A percentile compares a stretch with the other conserved stretches of the same genome.
These are phyloP conservation scores for Limonium bicolor DNA, from an alignment of 148 eudicot genomes.

Conservation along the genomic window DNA sequence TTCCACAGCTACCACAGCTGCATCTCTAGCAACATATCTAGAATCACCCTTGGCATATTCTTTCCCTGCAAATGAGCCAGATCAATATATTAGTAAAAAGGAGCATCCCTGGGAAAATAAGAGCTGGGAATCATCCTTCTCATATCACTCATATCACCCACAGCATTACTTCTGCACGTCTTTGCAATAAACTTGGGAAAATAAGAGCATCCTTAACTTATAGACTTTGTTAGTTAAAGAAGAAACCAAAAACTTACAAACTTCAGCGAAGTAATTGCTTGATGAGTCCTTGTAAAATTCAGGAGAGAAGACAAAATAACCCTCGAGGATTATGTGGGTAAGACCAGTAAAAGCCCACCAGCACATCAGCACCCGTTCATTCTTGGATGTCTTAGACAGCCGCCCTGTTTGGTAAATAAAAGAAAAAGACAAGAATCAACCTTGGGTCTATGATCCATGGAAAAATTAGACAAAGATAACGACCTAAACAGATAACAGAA, in stretches of 20 bases:
- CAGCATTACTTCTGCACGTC: no score
- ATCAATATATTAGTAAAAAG: not conserved
- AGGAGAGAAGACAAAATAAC: constrained; percentile 77
- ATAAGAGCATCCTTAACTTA: not conserved
- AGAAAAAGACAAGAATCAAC: not conserved
- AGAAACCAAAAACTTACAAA: constrained; percentile 76
- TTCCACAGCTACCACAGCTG: constrained; percentile 63
- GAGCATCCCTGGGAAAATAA: no score
- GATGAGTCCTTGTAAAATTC: constrained; percentile 56
- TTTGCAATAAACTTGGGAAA: not conserved
- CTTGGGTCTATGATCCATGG: no score
- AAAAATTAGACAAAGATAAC: no score
- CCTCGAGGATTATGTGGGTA: constrained; percentile 69
- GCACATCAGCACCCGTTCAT: constrained; percentile 70
- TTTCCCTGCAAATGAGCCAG: constrained; percentile 65
- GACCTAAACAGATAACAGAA: no score
- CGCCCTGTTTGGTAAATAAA: constrained; percentile 24
- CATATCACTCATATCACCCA: not conserved
- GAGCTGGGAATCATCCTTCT: not conserved
- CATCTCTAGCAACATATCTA: constrained; percentile 69
- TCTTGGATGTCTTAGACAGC: constrained; percentile 28
- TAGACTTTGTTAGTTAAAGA: not conserved
- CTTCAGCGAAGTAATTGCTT: constrained; percentile 63
- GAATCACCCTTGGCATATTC: constrained; percentile 95
- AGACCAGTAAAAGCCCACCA: constrained; percentile 91